phyloP scores from a whole-genome alignment of 2,329 filamentous ascomycete genomes.

The Camillea tinctor region DNA sequence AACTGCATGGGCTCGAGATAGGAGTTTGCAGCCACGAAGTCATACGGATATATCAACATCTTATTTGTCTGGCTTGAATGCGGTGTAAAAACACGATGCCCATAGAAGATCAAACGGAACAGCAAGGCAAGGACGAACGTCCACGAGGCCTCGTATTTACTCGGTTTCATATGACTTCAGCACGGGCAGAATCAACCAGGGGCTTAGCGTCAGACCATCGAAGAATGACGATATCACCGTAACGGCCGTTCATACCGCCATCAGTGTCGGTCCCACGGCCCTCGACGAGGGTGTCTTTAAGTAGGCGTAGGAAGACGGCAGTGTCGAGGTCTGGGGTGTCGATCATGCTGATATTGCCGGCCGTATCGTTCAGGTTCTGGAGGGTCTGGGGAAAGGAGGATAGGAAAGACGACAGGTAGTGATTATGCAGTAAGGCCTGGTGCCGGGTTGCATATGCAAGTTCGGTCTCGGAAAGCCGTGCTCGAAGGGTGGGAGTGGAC shows the following conservation, averaged over 20 bases:
- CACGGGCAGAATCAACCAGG: constrained; percentile 53
- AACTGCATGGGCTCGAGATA: not conserved
- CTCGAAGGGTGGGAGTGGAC: constrained; percentile 51
- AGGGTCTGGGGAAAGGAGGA: constrained; percentile 74
- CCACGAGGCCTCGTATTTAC: not conserved
- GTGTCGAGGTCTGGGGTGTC: constrained; percentile 79
- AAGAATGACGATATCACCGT: constrained; percentile 67
- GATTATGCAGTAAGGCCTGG: constrained; percentile 77
- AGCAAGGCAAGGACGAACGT: too few relatives aligned
- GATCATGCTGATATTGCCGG: constrained; percentile 89
- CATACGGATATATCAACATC: not conserved
- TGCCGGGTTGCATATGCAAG: constrained; percentile 80
- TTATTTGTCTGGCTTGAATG: too few relatives aligned
- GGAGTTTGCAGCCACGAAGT: not conserved
- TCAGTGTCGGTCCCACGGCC: constrained; percentile 65
- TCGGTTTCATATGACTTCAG: constrained; percentile 55
- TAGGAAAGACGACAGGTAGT: constrained; percentile 85
- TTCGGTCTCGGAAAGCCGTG: constrained; percentile 74
- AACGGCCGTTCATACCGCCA: constrained; percentile 54
- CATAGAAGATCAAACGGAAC: too few relatives aligned
- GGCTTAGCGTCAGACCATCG: constrained; percentile 72
- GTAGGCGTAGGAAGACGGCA: constrained; percentile 79
- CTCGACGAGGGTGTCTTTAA: constrained; percentile 58
- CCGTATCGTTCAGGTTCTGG: constrained; percentile 85
- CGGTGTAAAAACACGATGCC: too few relatives aligned